Evolutionary conservation across 2,329 filamentous ascomycete species (phyloP).

Genomic region (Tricladium varicosporioides): DNA sequence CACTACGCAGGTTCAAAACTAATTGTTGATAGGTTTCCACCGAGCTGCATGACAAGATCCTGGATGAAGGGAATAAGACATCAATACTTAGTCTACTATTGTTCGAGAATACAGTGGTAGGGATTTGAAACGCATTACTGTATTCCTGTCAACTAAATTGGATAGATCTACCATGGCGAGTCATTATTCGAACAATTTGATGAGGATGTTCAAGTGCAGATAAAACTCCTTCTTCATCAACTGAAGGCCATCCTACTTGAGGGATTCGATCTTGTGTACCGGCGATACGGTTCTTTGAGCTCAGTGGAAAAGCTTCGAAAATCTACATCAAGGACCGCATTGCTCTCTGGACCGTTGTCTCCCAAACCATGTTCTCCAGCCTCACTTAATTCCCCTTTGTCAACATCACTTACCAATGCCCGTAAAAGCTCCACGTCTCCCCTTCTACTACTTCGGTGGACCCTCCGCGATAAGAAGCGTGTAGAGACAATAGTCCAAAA

Average conservation of each 20-base stretch:
- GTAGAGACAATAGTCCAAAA: constrained; percentile 3
- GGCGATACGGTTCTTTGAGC: too few species aligned
- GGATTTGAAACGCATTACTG: too few species aligned
- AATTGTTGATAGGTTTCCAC: not conserved
- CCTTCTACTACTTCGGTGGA: constrained; percentile 1
- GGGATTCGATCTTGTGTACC: constrained; percentile 1
- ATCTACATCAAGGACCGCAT: too few species aligned
- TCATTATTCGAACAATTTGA: constrained; percentile 7
- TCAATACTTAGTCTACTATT: not conserved
- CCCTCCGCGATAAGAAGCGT: constrained; percentile 6
- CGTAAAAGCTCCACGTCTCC: not conserved
- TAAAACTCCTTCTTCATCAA: not conserved
- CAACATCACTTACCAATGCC: too few species aligned
- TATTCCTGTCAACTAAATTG: too few species aligned
- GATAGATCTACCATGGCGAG: not conserved
- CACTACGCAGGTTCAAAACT: not conserved
- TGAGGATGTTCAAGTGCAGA: constrained; percentile 8
- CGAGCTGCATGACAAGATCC: not conserved
- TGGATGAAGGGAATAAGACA: not conserved
- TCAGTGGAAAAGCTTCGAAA: not conserved
- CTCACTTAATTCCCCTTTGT: not conserved
- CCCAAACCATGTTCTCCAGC: not conserved
- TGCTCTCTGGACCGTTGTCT: too few species aligned
- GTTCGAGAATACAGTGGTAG: not conserved
- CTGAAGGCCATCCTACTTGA: constrained; percentile 1